phyloP scores from a whole-genome alignment of 2,329 filamentous ascomycete genomes.

The Aphanocladium album region DNA sequence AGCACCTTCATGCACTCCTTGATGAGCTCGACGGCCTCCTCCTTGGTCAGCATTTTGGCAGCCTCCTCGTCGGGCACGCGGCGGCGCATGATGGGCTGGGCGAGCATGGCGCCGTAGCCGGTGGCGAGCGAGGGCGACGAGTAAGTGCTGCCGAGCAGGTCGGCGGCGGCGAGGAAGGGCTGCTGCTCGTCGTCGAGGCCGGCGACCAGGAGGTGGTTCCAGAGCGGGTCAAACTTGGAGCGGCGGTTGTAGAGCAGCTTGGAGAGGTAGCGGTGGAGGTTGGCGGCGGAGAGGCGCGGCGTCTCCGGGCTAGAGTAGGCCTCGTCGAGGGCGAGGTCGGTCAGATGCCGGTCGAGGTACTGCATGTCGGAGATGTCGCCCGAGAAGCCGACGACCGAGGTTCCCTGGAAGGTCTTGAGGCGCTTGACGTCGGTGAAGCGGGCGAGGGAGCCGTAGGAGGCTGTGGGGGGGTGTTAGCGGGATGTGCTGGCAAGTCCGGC shows the following conservation, averaged over 20 bases:
- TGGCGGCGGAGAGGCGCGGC: constrained; percentile 72
- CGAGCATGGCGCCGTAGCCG: constrained; percentile 88
- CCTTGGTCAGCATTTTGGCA: constrained; percentile 64
- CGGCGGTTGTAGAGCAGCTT: constrained; percentile 96
- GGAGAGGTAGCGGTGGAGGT: constrained; percentile 92
- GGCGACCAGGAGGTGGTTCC: constrained; percentile 91
- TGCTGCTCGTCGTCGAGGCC: constrained; percentile 74
- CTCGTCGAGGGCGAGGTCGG: constrained; percentile 80
- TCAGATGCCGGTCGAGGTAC: constrained; percentile 88
- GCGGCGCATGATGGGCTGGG: constrained; percentile 83
- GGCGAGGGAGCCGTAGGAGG: constrained; percentile 94
- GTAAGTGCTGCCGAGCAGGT: constrained; percentile 91
- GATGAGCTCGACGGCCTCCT: constrained; percentile 74
- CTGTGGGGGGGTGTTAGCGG: constrained; percentile 39
- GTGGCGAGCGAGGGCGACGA: constrained; percentile 83
- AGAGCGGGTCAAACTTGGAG: constrained; percentile 92
- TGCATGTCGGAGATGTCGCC: constrained; percentile 99
- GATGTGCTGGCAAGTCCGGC: not conserved
- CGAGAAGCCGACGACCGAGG: constrained; percentile 85
- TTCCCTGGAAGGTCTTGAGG: constrained; percentile 79
- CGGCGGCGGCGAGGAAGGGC: constrained; percentile 87
- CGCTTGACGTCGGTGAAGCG: constrained; percentile 97
- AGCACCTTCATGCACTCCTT: constrained; percentile 98
- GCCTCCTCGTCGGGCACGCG: constrained; percentile 79
- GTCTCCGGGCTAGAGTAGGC: constrained; percentile 53